These are phyloP conservation scores for Penicillium mononematosum DNA, from an alignment of 495 filamentous ascomycete genomes.

Conservation along the genomic window DNA sequence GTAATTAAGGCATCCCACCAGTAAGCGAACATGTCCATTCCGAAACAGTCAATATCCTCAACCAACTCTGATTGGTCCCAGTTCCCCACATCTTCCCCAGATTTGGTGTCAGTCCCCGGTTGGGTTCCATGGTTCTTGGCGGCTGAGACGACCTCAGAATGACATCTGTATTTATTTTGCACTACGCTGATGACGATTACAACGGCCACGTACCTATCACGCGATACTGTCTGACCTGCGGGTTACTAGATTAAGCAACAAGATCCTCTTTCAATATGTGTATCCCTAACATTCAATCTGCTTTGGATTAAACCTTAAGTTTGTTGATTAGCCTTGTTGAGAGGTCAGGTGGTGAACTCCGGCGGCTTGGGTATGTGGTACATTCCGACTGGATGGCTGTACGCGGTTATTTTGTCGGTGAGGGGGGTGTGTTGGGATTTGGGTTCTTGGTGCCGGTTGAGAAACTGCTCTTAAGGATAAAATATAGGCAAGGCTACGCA, in stretches of 20 bases:
- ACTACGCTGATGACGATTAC: conserved; percentile 4
- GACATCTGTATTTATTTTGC: conserved; percentile 1
- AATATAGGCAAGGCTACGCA: neutral
- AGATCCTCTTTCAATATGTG: neutral
- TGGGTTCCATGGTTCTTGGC: neutral
- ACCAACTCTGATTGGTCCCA: neutral
- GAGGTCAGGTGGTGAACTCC: conserved; percentile 6
- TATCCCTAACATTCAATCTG: neutral
- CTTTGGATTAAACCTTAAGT: neutral
- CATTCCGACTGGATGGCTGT: conserved; percentile 5
- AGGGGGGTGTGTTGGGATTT: neutral
- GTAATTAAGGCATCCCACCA: neutral
- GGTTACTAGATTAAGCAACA: neutral
- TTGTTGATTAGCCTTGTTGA: neutral
- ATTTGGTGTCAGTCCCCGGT: neutral
- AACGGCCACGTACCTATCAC: neutral
- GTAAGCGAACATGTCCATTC: neutral
- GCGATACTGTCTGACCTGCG: neutral
- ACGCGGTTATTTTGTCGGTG: conserved; percentile 4
- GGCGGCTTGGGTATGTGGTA: neutral
- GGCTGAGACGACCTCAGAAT: neutral
- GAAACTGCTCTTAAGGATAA: neutral
- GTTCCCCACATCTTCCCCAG: conserved; percentile 1
- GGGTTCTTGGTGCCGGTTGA: neutral
- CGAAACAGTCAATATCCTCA: neutral